Conservation (phyloP, 805 yeast genomes). For the Candida cerambycidarum region DNA sequence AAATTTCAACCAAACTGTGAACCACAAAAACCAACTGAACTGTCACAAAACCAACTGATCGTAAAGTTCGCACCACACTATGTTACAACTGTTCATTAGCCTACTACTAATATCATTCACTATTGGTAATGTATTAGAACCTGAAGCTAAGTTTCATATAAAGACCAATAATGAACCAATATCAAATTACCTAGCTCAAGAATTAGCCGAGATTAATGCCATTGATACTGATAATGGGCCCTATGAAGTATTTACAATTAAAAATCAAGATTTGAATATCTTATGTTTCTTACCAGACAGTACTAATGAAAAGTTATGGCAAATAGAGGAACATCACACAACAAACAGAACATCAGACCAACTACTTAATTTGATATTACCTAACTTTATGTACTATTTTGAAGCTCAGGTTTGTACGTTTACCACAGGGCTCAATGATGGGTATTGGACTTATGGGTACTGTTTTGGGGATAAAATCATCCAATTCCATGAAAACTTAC, state of each 20-base stretch:
- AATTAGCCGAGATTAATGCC: background rate
- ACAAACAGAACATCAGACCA: conserved; percentile 5
- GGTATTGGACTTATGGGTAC: conserved; percentile 56
- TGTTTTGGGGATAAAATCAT: conserved; percentile 49
- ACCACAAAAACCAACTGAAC: no score
- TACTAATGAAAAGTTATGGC: background rate
- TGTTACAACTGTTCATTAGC: background rate
- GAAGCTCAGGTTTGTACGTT: conserved; percentile 22
- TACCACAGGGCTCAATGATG: conserved; percentile 28
- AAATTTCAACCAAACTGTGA: no score
- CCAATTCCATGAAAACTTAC: conserved; percentile 46
- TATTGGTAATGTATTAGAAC: background rate
- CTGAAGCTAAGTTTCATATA: conserved; percentile 12
- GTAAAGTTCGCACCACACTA: background rate
- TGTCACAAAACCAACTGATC: no score
- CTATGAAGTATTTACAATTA: conserved; percentile 11
- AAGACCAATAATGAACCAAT: conserved; percentile 8
- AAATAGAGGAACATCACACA: conserved; percentile 1
- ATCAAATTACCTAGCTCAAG: background rate
- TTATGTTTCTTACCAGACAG: conserved; percentile 13
- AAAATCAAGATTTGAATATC: conserved; percentile 7
- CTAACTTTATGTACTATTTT: conserved; percentile 17
- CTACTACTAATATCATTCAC: background rate
- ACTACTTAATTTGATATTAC: conserved; percentile 3
- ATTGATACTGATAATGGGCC: conserved; percentile 1